Base-by-base conservation (phyloP, 176 grass and related monocot genomes). In the Zoysia pacifica region DNA sequence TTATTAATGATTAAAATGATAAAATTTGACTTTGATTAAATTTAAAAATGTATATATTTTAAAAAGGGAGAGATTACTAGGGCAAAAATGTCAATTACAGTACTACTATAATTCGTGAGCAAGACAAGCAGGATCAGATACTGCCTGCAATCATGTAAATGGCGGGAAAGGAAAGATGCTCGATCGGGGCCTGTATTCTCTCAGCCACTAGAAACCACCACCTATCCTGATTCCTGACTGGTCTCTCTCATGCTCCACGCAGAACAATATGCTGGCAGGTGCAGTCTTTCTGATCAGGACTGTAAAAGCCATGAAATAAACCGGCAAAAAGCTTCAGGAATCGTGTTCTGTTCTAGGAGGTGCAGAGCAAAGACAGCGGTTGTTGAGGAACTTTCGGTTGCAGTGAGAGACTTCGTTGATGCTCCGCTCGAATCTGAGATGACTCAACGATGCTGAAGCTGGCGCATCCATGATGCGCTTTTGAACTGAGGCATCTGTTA, bases 121-220 rank as follows among this genome's bases (percentile, higher is more conserved):
- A n/a, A 60, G 53, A 70, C 53, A 40, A 14, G 3, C 28, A 49
- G 67, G 58, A 81, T 62, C 79, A 1, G 67, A 19, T 81, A 51
- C 79, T 81, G 2, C 56, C 14, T 40, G 8, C 46, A 16, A 63
- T 43, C 7, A 35, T 6, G 28, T 4, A 44, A 48, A 81, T 28
- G 42, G 56, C 45, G 36, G 11, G 15, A 40, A 46, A 35, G 19
- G 1, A 16, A 63, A 49, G 16, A 41, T 81, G 55, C 79, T 5
- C 15, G 14, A n/a, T n/a, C n/a, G n/a, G 62, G 20, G 28, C 4
- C 11, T 11, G 45, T 63, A 73, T 15, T 43, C 58, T 6, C 1
- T 52, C 35, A 35, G 4, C 11, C 79, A 72, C 19, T 81, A 13
- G 53, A n/a, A n/a, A n/a, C n/a, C 2, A 45, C 18, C 43, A 5